phyloP scores from a whole-genome alignment of 306 rosid species.

The Styphnolobium japonicum region DNA sequence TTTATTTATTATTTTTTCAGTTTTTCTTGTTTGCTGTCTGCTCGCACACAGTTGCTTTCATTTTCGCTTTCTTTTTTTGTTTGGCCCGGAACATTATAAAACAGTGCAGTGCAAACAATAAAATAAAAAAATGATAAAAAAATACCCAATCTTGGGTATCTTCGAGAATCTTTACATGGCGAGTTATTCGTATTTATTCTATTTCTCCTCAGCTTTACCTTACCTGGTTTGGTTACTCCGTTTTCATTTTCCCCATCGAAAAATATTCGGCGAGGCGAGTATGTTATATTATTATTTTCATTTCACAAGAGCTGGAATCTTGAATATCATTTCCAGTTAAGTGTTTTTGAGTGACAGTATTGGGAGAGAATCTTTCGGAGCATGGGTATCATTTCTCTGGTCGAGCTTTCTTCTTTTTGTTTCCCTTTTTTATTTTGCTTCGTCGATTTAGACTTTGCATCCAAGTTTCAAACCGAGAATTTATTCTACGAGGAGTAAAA shows the following conservation, averaged over 20 bases:
- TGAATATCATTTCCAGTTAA: background rate
- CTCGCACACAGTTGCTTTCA: conserved; percentile 11
- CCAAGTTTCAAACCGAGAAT: background rate
- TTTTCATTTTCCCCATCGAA: too few species aligned
- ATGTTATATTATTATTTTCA: background rate
- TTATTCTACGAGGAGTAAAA: background rate
- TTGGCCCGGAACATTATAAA: background rate
- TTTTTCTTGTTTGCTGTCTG: background rate
- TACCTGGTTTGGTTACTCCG: too few species aligned
- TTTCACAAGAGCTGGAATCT: conserved; percentile 25
- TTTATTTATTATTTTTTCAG: background rate
- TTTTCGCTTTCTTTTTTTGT: background rate
- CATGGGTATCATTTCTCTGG: background rate
- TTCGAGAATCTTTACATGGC: background rate
- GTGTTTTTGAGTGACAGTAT: conserved; percentile 15
- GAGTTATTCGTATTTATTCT: too few species aligned
- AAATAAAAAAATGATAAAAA: background rate
- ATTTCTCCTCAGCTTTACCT: background rate
- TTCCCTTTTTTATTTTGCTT: conserved; percentile 2
- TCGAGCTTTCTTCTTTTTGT: conserved; percentile 20
- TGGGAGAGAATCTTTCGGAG: conserved; percentile 4
- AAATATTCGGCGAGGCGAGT: too few species aligned
- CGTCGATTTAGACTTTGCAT: background rate
- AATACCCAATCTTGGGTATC: background rate
- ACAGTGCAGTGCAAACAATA: background rate